These are phyloP conservation scores for Cardiospermum halicacabum DNA, from an alignment of 345 rosid genomes.

Conservation along the genomic window DNA sequence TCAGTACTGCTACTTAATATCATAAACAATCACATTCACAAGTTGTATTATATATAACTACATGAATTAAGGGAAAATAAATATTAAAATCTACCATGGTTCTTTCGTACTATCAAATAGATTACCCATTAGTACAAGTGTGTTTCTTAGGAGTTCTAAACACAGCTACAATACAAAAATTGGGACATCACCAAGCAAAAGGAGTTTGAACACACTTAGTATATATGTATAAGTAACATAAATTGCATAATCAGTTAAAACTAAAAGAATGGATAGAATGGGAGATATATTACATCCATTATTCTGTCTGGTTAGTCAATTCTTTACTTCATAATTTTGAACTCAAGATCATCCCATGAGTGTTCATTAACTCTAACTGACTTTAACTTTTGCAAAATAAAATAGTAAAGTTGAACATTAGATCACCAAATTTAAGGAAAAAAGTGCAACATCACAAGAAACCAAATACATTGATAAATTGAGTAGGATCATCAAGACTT, in stretches of 20 bases:
- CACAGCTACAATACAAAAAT: background rate
- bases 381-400: conserved; percentile 74
- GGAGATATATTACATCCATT: background rate
- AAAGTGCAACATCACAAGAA: background rate
- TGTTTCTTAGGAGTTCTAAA: background rate
- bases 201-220: background rate
- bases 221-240: background rate
- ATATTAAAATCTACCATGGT: background rate
- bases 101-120: background rate
- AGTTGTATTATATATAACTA: background rate
- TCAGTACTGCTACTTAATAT: no score
- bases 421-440: background rate
- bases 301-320: background rate
- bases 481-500: conserved; percentile 91
- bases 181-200: background rate
- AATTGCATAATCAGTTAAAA: background rate
- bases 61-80: background rate
- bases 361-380: conserved; percentile 64
- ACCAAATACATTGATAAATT: conserved; percentile 72
- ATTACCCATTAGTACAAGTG: background rate
- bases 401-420: background rate
- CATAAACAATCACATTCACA: background rate
- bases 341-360: conserved; percentile 86
- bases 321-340: conserved; percentile 18
- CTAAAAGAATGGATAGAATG: conserved; percentile 3